A percentile compares a stretch with the other conserved stretches of the same genome.
Conservation (phyloP, 1,284 basidiomycete genomes). For the Ustilago lituana region DNA sequence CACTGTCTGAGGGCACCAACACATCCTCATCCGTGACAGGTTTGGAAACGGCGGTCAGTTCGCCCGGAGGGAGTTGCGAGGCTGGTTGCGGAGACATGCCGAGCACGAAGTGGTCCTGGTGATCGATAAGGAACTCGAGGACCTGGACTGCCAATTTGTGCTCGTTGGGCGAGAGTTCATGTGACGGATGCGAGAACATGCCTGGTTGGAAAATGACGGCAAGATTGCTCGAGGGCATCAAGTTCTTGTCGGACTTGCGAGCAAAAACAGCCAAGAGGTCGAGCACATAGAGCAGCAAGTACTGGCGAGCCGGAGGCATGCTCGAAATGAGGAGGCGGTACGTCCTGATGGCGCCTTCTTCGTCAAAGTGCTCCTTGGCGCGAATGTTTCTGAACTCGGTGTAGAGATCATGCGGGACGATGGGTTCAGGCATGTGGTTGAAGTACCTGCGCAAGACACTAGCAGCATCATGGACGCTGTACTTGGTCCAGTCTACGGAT, state of each 20-base stretch:
- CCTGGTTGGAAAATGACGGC: constrained; percentile 67
- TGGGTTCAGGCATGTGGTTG: constrained; percentile 93
- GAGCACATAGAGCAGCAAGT: constrained; percentile 92
- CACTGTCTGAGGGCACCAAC: constrained; percentile 62
- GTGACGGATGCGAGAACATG: constrained; percentile 81
- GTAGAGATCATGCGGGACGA: constrained; percentile 88
- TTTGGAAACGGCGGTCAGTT: constrained; percentile 59
- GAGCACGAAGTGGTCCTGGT: constrained; percentile 65
- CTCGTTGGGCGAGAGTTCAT: constrained; percentile 72
- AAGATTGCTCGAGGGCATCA: constrained; percentile 86
- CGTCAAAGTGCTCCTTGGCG: constrained; percentile 53
- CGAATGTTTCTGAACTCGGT: constrained; percentile 84
- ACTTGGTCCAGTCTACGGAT: constrained; percentile 88
- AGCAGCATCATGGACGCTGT: constrained; percentile 93
- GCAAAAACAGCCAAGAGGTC: constrained; percentile 95
- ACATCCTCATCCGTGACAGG: constrained; percentile 34
- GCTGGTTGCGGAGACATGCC: constrained; percentile 59
- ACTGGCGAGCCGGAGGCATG: constrained; percentile 88
- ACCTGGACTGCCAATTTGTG: constrained; percentile 88
- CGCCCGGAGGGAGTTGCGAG: constrained; percentile 46
- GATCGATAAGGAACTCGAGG: constrained; percentile 88
- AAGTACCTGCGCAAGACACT: constrained; percentile 94
- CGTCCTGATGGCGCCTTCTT: constrained; percentile 53
- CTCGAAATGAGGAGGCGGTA: constrained; percentile 86
- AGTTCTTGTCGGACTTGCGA: constrained; percentile 86